A percentile compares a stretch with the other conserved stretches of the same genome.
phyloP scores from a whole-genome alignment of 192 early-diverging fungal genomes.

The Linnemannia zychae region DNA sequence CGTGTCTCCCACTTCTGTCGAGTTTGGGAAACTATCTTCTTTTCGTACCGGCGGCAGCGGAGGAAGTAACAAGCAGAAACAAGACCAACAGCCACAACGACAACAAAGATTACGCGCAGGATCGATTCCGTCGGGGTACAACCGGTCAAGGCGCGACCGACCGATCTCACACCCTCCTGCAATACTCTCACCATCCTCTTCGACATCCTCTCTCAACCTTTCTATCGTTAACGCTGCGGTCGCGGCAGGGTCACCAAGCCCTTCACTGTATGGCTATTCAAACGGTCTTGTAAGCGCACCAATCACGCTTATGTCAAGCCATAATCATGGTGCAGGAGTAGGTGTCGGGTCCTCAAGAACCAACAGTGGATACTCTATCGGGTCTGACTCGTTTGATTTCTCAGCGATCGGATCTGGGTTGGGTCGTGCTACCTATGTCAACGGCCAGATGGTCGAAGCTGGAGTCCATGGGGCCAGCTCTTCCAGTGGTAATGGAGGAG shows the following conservation, averaged over 20 bases:
- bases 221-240: conserved; percentile 53
- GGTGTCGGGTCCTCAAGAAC: conserved; percentile 21
- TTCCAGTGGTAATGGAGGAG: background rate
- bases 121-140: conserved; percentile 27
- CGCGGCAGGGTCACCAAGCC: conserved; percentile 26
- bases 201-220: conserved; percentile 42
- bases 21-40: conserved; percentile 1
- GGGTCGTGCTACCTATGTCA: conserved; percentile 44
- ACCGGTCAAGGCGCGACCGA: conserved; percentile 18
- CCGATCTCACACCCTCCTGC: conserved; percentile 49
- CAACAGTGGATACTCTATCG: conserved; percentile 50
- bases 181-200: conserved; percentile 27
- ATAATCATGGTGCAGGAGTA: background rate
- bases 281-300: conserved; percentile 29
- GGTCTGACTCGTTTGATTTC: conserved; percentile 36
- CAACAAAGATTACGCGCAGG: conserved; percentile 30
- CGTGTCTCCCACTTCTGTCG: conserved; percentile 21
- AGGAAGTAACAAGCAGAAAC: background rate
- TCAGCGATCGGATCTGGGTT: conserved; percentile 33
- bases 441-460: conserved; percentile 41
- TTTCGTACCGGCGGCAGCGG: background rate
- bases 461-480: conserved; percentile 28
- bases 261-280: conserved; percentile 7
- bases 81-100: conserved; percentile 7
- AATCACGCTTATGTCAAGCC: conserved; percentile 12